Base-by-base conservation (phyloP, 495 filamentous ascomycete genomes). In the Parathielavia appendiculata region DNA sequence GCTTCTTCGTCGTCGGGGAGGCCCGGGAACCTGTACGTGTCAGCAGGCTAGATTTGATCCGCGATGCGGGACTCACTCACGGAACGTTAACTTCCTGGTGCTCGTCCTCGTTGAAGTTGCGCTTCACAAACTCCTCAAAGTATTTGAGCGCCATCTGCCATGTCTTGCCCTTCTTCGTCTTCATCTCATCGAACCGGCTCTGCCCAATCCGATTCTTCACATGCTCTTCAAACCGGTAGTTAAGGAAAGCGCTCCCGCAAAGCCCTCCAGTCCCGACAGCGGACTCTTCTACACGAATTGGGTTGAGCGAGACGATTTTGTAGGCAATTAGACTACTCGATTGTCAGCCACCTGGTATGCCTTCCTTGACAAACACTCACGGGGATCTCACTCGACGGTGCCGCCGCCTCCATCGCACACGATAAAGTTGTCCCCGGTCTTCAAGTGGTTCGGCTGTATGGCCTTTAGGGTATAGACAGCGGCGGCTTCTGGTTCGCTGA, bases 341-440 rank as follows among this genome's bases (percentile, higher is more conserved):
- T n/a, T 13, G 44, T 6, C 41, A 55, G 74, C 49, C 71, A 64
- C 57, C 52, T 34, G n/a, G 6, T 16, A 45, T 19, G 13, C 71
- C 63, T 46, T 49, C 22, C 71, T 45, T 1, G 65, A 62, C 32
- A 16, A 51, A 14, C 65, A 66, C 57, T 3, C 6, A 19, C 41
- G 26, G 9, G 30, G 14, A 9, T 73, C 76, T 66, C 17, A 79
- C 76, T 76, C 81, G 0, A 90, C 86, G 0, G 88, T 91, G 1
- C 87, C 88, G n/a, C 88, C 88, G 35, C 87, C 86, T 0, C 85
- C 87, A 67, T 91, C 88, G 63, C 86, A 88, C 4, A 91, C 76
- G 43, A 91, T 76, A 58, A 91, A 86, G 44, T 86, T 88, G 58
- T 91, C 86, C 1, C 82, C 85, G 16, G 86, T 70, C 56, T 72